Evolutionary conservation across 495 filamentous ascomycete genomes (phyloP).

Genomic region (Terfezia claveryi): DNA sequence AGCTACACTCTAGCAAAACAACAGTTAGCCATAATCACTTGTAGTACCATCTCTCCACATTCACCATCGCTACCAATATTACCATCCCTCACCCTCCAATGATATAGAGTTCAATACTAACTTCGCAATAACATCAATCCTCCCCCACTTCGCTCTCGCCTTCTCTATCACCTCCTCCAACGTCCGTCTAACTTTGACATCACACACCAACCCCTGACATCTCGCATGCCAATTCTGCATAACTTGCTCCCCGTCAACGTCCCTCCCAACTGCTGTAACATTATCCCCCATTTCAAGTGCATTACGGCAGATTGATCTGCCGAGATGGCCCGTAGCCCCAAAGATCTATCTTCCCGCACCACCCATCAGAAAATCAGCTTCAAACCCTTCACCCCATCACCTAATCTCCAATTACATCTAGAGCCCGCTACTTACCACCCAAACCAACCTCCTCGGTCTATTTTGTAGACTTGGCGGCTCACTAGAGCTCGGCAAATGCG

Average conservation of each 20-base stretch:
- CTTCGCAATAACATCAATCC: conserved; percentile 75
- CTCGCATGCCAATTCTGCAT: conserved; percentile 39
- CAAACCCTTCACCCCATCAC: no score
- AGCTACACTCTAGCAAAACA: conserved; percentile 4
- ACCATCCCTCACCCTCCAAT: neutral
- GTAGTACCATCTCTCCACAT: neutral
- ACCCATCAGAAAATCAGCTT: no score
- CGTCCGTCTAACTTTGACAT: conserved; percentile 63
- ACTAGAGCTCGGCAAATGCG: no score
- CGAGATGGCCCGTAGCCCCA: conserved; percentile 89
- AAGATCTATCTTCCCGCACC: conserved; percentile 30
- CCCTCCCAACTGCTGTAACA: conserved; percentile 72
- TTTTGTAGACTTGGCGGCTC: no score
- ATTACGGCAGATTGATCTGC: conserved; percentile 64
- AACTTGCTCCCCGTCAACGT: conserved; percentile 53
- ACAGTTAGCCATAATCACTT: no score
- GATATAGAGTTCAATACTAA: conserved; percentile 44
- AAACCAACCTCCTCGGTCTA: no score
- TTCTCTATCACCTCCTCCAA: conserved; percentile 46
- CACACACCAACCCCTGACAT: conserved; percentile 64
- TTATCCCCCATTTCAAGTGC: conserved; percentile 62
- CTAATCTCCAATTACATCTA: no score
- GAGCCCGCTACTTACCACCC: no score
- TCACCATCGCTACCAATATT: neutral
- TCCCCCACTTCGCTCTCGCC: conserved; percentile 51